Evolutionary conservation across 441 rosid species (phyloP), one percentile per base, ranked within the genome.

Genomic region (Adansonia rubrostipa): DNA sequence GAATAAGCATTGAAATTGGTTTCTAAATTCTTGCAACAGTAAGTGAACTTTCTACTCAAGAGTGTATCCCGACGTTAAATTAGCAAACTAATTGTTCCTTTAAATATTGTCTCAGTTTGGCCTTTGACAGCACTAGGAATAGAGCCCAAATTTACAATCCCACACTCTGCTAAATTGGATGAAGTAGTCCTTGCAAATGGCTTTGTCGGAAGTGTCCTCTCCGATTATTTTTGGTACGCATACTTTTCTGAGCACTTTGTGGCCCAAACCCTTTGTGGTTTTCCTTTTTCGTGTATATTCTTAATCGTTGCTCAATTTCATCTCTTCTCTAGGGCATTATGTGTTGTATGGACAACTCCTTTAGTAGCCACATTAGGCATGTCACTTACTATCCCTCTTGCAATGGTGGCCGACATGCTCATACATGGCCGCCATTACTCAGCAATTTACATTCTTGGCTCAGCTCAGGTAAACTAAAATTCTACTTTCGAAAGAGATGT

Each of bases 111-210:
- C 73, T 78, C 92, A 96, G 99, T 93, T 77, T 93, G 93, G 98
- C 99, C 99, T 1, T 82, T 96, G 88, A 90, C 93, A 69, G 98
- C 98, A 36, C 80, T 96, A 80, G 99, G 99, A 69, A 96, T 96
- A 45, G 99, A 96, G 85, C 99, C 99, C 51, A 87, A 90, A 88
- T 93, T 96, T 79, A 84, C 97, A 4, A 92, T 96, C 83, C 99
- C 99, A 57, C 99, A 90, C 85, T 93, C 98, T 42, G 94, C 85
- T 47, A 94, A 89, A 85, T 47, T 94, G 87, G 98, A 94, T 70
- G 98, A 96, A 88, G 90, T 96, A 70, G 98, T 96, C 57, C 83
- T 96, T 72, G 99, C 99, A 42, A 96, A 96, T 56, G 97, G 99
- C 77, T 86, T 96, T 15, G 75, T 96, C 47, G 98, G 99, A 84